Evolutionary conservation across 2,329 filamentous ascomycete genomes (phyloP).

Genomic region (Davidsoniella australis): DNA sequence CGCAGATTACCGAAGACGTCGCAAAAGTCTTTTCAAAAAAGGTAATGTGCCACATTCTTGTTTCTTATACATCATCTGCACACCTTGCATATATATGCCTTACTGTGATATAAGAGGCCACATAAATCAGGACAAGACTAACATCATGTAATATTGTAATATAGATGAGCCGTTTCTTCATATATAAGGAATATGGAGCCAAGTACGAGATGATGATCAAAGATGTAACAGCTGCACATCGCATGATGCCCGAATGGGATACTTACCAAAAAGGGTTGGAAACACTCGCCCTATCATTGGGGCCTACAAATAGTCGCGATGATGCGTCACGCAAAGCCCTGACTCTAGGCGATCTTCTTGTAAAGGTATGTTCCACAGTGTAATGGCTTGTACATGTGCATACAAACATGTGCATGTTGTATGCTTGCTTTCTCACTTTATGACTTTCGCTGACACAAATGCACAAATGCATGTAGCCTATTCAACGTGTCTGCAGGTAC

Average conservation of each 20-base stretch:
- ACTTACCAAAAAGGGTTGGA: constrained; percentile 76
- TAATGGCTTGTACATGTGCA: neutral
- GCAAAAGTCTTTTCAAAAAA: constrained; percentile 43
- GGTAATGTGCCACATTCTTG: constrained; percentile 21
- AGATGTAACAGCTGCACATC: constrained; percentile 53
- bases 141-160: too few relatives aligned
- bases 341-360: constrained; percentile 69
- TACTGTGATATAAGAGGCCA: neutral
- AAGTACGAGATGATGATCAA: constrained; percentile 77
- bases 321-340: constrained; percentile 56
- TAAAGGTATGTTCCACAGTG: constrained; percentile 45
- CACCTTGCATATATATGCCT: neutral
- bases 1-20: constrained; percentile 41
- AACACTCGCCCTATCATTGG: constrained; percentile 57
- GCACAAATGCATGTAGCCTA: constrained; percentile 41
- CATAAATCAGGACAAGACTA: too few relatives aligned
- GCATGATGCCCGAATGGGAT: constrained; percentile 55
- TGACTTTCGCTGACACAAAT: neutral
- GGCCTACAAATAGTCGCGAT: constrained; percentile 47
- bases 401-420: neutral
- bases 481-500: constrained; percentile 84
- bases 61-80: neutral
- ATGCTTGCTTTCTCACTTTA: neutral
- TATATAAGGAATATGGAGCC: constrained; percentile 82
- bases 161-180: constrained; percentile 64